Evolutionary conservation across 208 protist genomes (phyloP).

Genomic region (Leishmania tarentolae): DNA sequence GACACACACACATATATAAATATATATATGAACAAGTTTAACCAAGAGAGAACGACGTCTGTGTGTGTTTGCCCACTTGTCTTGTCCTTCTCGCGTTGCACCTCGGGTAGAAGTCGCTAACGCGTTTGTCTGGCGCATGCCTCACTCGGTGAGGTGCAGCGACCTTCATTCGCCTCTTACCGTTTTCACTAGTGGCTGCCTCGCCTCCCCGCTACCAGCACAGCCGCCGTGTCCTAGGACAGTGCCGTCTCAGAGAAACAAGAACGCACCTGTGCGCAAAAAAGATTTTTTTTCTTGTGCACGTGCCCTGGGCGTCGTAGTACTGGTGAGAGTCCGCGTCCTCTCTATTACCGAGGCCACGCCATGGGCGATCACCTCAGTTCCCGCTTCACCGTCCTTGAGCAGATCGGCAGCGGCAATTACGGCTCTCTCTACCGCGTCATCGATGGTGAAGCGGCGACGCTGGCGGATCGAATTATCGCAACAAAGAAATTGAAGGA

Average conservation of each 20-base stretch:
- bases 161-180: neutral
- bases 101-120: neutral
- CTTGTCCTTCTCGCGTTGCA: neutral
- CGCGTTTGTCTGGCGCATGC: neutral
- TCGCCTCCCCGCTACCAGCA: neutral
- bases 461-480: constrained; percentile 20
- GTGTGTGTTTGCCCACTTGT: neutral
- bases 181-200: neutral
- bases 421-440: constrained; percentile 43
- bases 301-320: neutral
- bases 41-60: neutral
- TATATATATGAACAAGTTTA: no score
- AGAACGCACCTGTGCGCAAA: neutral
- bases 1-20: neutral
- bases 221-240: neutral
- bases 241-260: neutral
- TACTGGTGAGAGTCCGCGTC: neutral
- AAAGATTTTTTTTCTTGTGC: no score
- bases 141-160: neutral
- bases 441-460: constrained; percentile 30
- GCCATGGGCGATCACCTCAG: constrained; percentile 21
- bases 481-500: constrained; percentile 44
- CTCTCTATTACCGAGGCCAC: neutral
- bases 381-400: constrained; percentile 35
- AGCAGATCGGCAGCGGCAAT: constrained; percentile 39